A percentile compares a stretch with the other conserved stretches of the same genome.
Conservation (phyloP, 176 grass and related monocot species). For the Stipa capillata region DNA sequence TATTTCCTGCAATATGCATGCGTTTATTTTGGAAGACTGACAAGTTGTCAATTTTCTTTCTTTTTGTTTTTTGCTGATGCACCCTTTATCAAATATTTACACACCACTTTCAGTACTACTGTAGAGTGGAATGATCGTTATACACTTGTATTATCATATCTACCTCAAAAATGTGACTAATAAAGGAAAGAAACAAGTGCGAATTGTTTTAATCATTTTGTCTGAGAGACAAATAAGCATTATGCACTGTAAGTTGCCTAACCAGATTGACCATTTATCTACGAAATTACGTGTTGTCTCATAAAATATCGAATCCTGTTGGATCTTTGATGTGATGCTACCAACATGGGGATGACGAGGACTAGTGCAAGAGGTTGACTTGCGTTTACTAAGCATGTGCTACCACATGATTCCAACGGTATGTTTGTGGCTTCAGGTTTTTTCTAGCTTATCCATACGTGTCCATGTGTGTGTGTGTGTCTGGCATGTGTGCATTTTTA, state of each 20-base stretch:
- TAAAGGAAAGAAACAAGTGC: not conserved
- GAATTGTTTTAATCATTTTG: constrained; percentile 1
- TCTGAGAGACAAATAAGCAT: constrained; percentile 19
- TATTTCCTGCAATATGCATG: constrained; percentile 6
- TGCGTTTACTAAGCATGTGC: constrained; percentile 26
- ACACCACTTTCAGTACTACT: not conserved
- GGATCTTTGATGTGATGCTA: constrained; percentile 29
- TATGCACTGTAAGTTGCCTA: constrained; percentile 31
- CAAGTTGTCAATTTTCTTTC: not conserved
- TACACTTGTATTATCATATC: not conserved
- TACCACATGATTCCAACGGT: constrained; percentile 4
- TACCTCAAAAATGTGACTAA: not conserved
- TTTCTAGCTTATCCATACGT: constrained; percentile 8
- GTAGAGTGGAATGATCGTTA: not conserved
- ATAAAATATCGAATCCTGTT: constrained; percentile 28
- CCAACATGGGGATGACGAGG: not conserved
- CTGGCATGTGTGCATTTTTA: constrained; percentile 20
- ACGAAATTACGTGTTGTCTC: not conserved
- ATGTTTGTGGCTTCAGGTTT: constrained; percentile 17
- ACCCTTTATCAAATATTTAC: not conserved
- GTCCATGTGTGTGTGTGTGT: not conserved
- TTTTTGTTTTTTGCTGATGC: not conserved
- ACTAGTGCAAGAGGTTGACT: constrained; percentile 38
- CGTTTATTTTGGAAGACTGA: not conserved
- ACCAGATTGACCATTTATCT: constrained; percentile 38